A percentile compares a stretch with the other conserved stretches of the same genome.
Conservation (phyloP, 441 rosid genomes). For the Mallotus repandus region DNA sequence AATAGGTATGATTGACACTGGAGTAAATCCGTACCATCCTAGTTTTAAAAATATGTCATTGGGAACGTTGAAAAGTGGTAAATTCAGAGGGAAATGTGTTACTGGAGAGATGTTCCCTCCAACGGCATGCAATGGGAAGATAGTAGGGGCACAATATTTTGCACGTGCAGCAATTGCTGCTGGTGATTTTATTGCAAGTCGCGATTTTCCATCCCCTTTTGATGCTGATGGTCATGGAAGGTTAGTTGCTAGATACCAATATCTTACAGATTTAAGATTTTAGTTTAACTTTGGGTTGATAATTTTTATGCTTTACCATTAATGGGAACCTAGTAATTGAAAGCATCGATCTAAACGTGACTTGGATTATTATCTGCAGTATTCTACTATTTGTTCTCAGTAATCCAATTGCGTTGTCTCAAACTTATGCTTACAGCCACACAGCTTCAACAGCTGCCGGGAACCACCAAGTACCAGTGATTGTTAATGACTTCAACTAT, state of each 20-base stretch:
- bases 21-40: constrained; percentile 51
- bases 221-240: constrained; percentile 68
- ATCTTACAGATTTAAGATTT: too few species aligned
- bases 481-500: constrained; percentile 69
- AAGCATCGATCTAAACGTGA: not conserved
- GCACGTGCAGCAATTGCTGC: constrained; percentile 50
- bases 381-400: not conserved
- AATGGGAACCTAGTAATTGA: not conserved
- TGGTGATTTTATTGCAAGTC: constrained; percentile 46
- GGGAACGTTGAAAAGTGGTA: constrained; percentile 22
- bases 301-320: not conserved
- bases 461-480: constrained; percentile 69
- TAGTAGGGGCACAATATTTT: constrained; percentile 52
- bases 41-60: constrained; percentile 33
- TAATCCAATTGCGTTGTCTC: not conserved
- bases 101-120: constrained; percentile 40
- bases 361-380: constrained; percentile 8
- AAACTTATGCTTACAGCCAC: constrained; percentile 51
- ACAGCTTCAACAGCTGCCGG: constrained; percentile 94
- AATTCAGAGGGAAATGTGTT: constrained; percentile 46
- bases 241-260: constrained; percentile 28
- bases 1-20: constrained; percentile 54
- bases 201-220: constrained; percentile 48
- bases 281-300: not conserved
- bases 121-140: constrained; percentile 45